A percentile compares a stretch with the other conserved stretches of the same genome.
phyloP scores from a whole-genome alignment of 2,329 filamentous ascomycete species.

The Diaporthe sp. region DNA sequence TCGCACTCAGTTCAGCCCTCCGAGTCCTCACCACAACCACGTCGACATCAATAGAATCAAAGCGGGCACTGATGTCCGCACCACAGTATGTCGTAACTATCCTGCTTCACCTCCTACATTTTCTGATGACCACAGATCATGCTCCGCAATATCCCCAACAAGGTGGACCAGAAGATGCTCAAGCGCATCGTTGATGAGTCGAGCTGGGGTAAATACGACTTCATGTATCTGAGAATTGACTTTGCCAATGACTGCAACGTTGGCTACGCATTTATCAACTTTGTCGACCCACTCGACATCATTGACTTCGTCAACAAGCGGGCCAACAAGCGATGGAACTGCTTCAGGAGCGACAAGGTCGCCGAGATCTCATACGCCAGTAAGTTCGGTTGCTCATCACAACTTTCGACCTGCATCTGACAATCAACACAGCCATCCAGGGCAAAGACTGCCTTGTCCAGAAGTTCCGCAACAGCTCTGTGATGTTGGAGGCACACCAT shows the following conservation, averaged over 20 bases:
- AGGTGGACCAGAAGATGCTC: slow-evolving; percentile 81
- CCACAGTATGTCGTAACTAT: slow-evolving; percentile 65
- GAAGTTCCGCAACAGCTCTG: slow-evolving; percentile 96
- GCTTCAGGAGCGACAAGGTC: slow-evolving; percentile 85
- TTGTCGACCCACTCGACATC: slow-evolving; percentile 82
- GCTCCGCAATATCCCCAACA: slow-evolving; percentile 95
- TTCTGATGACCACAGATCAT: slow-evolving; percentile 75
- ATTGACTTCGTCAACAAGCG: slow-evolving; percentile 79
- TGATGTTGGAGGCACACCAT: slow-evolving; percentile 87
- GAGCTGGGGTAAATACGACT: slow-evolving; percentile 88
- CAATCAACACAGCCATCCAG: slow-evolving; percentile 77
- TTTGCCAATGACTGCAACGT: slow-evolving; percentile 90
- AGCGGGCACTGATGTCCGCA: slow-evolving; percentile 79
- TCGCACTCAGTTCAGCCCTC: slow-evolving; percentile 58
- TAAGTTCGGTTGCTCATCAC: slow-evolving; percentile 57
- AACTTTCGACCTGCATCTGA: slow-evolving; percentile 43
- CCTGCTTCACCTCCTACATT: not conserved
- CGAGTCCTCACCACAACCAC: slow-evolving; percentile 68
- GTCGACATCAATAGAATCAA: slow-evolving; percentile 72
- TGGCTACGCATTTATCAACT: slow-evolving; percentile 98
- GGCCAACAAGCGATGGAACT: slow-evolving; percentile 81
- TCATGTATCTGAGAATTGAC: slow-evolving; percentile 94
- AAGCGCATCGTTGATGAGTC: slow-evolving; percentile 84
- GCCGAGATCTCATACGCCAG: slow-evolving; percentile 97
- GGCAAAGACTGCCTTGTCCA: slow-evolving; percentile 91